These are phyloP conservation scores for Barnettozyma populi DNA, from an alignment of 805 yeast species.

Conservation along the genomic window DNA sequence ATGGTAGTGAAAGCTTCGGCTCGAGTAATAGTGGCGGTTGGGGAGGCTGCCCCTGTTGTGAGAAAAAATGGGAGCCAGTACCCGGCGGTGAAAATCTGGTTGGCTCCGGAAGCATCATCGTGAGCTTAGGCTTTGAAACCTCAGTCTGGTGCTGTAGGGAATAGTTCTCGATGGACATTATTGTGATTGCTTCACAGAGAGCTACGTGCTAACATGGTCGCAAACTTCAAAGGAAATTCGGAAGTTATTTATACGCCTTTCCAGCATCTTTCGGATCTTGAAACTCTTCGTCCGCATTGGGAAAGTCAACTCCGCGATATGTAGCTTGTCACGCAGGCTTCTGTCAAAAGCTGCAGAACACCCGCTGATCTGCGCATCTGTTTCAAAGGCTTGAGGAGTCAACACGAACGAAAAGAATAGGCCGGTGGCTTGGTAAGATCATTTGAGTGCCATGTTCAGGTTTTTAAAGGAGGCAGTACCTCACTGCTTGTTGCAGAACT, in stretches of 20 bases:
- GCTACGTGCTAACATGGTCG: background rate
- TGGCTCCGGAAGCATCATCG: constrained; percentile 21
- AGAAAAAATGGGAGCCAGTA: background rate
- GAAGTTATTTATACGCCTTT: background rate
- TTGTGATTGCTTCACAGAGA: background rate
- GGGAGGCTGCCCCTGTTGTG: background rate
- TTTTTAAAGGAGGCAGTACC: background rate
- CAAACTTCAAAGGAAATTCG: background rate
- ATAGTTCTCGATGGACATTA: constrained; percentile 7
- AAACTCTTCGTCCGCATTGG: background rate
- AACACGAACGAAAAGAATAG: background rate
- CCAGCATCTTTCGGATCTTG: background rate
- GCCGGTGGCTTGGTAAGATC: background rate
- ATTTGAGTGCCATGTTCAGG: too few species aligned
- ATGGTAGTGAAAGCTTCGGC: constrained; percentile 2
- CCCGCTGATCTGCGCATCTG: background rate
- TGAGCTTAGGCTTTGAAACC: constrained; percentile 12
- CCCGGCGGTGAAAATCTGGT: constrained; percentile 12
- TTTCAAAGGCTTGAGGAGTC: background rate
- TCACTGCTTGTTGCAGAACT: background rate
- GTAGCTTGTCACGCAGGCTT: background rate
- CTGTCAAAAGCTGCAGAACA: background rate
- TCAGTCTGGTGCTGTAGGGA: constrained; percentile 1
- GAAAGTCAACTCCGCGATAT: background rate
- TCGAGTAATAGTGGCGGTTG: constrained; percentile 1